Base-by-base conservation (phyloP, 352 stramenopile genomes). In the Globisporangium viniferum region DNA sequence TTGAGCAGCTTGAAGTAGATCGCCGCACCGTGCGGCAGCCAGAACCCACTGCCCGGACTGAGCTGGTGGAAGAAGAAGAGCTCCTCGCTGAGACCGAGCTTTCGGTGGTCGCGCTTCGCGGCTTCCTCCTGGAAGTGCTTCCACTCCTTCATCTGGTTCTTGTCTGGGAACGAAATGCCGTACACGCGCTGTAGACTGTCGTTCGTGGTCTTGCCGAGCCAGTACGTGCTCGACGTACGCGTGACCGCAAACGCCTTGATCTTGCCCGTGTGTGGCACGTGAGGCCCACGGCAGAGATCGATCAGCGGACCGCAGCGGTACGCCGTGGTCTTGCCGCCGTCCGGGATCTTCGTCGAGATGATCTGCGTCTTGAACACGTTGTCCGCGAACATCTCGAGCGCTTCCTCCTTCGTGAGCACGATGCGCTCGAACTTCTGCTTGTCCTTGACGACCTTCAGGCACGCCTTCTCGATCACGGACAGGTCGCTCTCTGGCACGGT, bases 291-390 rank as follows among this genome's bases (percentile, higher is more conserved):
- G 64, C 97, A 99, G 27, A 99, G 79, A 79, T 99, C 97, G 73
- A 99, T 98, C 27, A 99, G 88, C 29, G 97, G 88, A 2, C 98
- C 98, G 69, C 97, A 99, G 49, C 92, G 88, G 80, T 99, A 99
- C 3, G 99, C 87, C 15, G 97, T 99, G 36, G 97, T 99, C 70
- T 96, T 94, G 49, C 85, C 91, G 63, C 96, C 97, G 73, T 99
- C 97, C 7, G 96, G 90, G 61, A 99, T 96, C 86, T 99, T 99
- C 59, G 89, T 99, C 33, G 72, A 84, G 70, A 99, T 98, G 78
- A 99, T 90, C 75, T 97, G 84, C 71, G 88, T 88, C 88, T 99
- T 99, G 84, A 99, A 99, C 8, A 97, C 95, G 75, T 99, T 99
- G 78, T 99, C 95, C 2, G 87, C 84, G 84, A 99, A 99, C 77